Evolutionary conservation across 352 stramenopile species (phyloP).

Genomic region (Globisporangium polare): DNA sequence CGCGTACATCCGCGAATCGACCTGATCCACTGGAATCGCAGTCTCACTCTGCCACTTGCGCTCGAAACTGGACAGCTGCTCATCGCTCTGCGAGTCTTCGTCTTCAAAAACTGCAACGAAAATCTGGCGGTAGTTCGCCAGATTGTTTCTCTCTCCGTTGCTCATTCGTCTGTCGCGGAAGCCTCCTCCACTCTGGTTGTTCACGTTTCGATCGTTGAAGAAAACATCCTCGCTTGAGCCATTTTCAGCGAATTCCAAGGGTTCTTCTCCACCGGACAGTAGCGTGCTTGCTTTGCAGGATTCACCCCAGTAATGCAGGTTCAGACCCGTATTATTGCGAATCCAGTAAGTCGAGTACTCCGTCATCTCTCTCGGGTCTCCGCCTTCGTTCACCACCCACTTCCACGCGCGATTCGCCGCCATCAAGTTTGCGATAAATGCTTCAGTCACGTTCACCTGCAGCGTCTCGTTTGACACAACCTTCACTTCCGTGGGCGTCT

Average conservation of each 20-base stretch:
- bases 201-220: slow-evolving; percentile 1
- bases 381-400: slow-evolving; percentile 68
- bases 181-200: slow-evolving; percentile 3
- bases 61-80: slow-evolving; percentile 20
- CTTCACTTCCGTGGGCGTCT: slow-evolving; percentile 45
- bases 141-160: slow-evolving; percentile 18
- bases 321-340: slow-evolving; percentile 79
- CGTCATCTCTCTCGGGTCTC: slow-evolving; percentile 64
- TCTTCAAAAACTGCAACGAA: slow-evolving; percentile 58
- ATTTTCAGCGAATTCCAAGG: slow-evolving; percentile 49
- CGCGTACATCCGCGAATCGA: slow-evolving; percentile 80
- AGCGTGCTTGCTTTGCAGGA: slow-evolving; percentile 56
- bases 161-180: slow-evolving; percentile 5
- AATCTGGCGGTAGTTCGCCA: slow-evolving; percentile 38
- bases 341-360: slow-evolving; percentile 88
- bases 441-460: slow-evolving; percentile 79
- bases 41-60: slow-evolving; percentile 73
- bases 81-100: slow-evolving; percentile 41
- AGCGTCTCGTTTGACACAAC: slow-evolving; percentile 62
- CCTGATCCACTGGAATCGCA: slow-evolving; percentile 77
- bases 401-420: slow-evolving; percentile 74
- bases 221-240: neutral
- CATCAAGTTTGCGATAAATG: slow-evolving; percentile 74
- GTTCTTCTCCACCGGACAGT: slow-evolving; percentile 51
- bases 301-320: slow-evolving; percentile 68